These are phyloP conservation scores for Chimonanthus praecox DNA, from an alignment of 164 flowering plant genomes.

Conservation along the genomic window DNA sequence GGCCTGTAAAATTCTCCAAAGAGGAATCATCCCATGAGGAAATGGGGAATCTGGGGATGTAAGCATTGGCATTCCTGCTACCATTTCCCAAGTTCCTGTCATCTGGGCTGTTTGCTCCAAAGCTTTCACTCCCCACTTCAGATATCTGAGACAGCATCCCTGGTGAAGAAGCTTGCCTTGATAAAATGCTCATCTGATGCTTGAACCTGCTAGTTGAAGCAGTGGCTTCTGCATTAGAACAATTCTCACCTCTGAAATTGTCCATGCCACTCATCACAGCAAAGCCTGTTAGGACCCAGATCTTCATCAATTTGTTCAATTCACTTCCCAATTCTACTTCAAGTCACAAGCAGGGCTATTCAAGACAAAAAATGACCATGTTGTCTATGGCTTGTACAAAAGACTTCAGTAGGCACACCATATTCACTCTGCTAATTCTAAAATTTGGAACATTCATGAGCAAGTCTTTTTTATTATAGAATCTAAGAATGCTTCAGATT, in stretches of 20 bases:
- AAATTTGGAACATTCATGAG: too few relatives aligned
- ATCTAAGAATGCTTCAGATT: too few relatives aligned
- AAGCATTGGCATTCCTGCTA: slow-evolving; percentile 16
- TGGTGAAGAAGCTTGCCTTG: slow-evolving; percentile 36
- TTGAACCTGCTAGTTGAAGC: slow-evolving; percentile 38
- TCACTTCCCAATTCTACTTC: not conserved
- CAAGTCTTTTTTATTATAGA: too few relatives aligned
- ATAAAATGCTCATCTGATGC: slow-evolving; percentile 31
- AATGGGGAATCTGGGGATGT: slow-evolving; percentile 42
- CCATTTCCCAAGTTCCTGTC: slow-evolving; percentile 27
- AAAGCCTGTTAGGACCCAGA: slow-evolving; percentile 34
- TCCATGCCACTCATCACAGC: slow-evolving; percentile 45
- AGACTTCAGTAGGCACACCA: too few relatives aligned
- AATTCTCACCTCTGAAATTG: slow-evolving; percentile 30
- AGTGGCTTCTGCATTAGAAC: slow-evolving; percentile 28
- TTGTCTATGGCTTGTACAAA: too few relatives aligned
- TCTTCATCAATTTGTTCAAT: not conserved
- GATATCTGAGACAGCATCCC: slow-evolving; percentile 42
- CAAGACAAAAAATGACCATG: too few relatives aligned
- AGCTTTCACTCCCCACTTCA: slow-evolving; percentile 35
- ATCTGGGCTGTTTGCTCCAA: slow-evolving; percentile 24
- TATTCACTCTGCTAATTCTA: too few relatives aligned
- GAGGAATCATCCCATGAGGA: slow-evolving; percentile 59
- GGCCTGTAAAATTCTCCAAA: slow-evolving; percentile 27
- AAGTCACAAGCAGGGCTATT: not conserved